Evolutionary conservation across 257 asterid species (phyloP).

Genomic region (Scutellaria barbata): DNA sequence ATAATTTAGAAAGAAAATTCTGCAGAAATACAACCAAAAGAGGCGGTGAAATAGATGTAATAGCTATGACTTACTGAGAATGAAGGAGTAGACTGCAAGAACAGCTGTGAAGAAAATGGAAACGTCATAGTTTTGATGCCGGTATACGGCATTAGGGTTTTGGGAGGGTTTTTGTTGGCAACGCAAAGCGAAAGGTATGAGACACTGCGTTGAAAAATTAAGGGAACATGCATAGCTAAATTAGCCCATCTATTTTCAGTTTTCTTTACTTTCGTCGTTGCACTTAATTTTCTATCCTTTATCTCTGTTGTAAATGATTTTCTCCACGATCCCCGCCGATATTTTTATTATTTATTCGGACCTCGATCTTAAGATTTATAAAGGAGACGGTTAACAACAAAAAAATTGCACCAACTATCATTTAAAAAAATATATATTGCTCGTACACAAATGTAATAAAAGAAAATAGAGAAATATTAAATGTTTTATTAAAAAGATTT

Average conservation of each 20-base stretch:
- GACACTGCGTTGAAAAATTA: too few species aligned
- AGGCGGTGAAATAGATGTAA: not conserved
- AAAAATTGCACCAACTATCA: too few species aligned
- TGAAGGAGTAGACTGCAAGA: constrained; percentile 32
- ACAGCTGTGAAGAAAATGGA: constrained; percentile 47
- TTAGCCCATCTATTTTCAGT: too few species aligned
- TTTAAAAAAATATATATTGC: too few species aligned
- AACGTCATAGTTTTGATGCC: constrained; percentile 40
- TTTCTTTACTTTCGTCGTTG: too few species aligned
- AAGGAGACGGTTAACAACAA: too few species aligned
- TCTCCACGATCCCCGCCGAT: constrained; percentile 14
- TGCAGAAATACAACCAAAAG: constrained; percentile 6
- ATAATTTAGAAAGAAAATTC: constrained; percentile 12
- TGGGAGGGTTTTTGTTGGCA: constrained; percentile 34
- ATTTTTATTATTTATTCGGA: constrained; percentile 2
- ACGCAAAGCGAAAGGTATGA: not conserved
- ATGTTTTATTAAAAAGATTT: too few species aligned
- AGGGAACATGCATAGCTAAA: too few species aligned
- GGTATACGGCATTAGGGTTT: constrained; percentile 40
- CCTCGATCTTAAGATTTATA: not conserved
- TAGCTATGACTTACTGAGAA: constrained; percentile 45
- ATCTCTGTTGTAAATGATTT: too few species aligned
- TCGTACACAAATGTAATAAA: too few species aligned
- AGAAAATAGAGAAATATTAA: too few species aligned
- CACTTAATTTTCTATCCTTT: too few species aligned